A percentile compares a stretch with the other conserved stretches of the same genome.
Conservation (phyloP, 179 eudicot genomes). For the Patellifolia procumbens region DNA sequence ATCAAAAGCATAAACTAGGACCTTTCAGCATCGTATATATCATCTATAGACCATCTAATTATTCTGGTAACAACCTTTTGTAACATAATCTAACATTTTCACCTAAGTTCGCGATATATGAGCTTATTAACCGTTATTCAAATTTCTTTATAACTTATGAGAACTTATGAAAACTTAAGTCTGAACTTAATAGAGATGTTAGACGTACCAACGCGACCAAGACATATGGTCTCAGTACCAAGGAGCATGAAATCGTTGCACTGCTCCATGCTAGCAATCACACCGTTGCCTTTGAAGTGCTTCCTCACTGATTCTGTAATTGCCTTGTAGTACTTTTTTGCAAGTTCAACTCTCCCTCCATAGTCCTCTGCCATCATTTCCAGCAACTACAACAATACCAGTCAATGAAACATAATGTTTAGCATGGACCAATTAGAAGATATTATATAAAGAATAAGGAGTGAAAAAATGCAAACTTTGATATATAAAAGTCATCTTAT, state of each 20-base stretch:
- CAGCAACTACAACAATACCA: constrained; percentile 49
- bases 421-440: no score
- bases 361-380: constrained; percentile 89
- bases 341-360: constrained; percentile 90
- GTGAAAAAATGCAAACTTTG: no score
- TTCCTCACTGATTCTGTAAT: constrained; percentile 65
- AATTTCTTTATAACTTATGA: no score
- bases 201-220: constrained; percentile 92
- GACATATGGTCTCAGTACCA: constrained; percentile 82
- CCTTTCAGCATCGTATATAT: no score
- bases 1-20: neutral
- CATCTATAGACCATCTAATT: no score
- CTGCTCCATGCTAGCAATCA: constrained; percentile 96
- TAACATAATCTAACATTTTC: no score
- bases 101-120: no score
- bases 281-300: constrained; percentile 89
- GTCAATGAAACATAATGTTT: neutral
- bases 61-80: no score
- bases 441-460: no score
- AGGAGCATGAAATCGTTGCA: constrained; percentile 96
- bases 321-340: constrained; percentile 76
- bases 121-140: neutral
- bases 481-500: no score
- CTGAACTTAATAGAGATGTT: neutral
- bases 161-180: no score